Percentiles rank a stretch among this genome's conserved stretches.
phyloP scores from a whole-genome alignment of 106 monocot genomes.

The Apostasia ramifera region DNA sequence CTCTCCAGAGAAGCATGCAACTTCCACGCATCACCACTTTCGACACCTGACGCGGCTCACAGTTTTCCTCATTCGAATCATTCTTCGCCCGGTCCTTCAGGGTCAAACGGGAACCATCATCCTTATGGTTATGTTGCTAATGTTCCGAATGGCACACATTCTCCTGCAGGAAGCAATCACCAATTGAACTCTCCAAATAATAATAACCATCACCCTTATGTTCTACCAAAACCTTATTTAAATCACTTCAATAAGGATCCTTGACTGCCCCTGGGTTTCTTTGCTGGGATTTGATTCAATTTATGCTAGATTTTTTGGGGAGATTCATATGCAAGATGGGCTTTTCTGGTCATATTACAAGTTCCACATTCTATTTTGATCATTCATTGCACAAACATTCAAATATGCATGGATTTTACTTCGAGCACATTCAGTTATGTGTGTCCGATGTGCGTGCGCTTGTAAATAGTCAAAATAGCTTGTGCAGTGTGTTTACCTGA shows the following conservation, averaged over 20 bases:
- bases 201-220: slow-evolving; percentile 9
- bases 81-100: neutral
- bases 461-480: too few relatives aligned
- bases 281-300: too few relatives aligned
- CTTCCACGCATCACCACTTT: slow-evolving; percentile 13
- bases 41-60: slow-evolving; percentile 24
- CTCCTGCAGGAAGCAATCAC: slow-evolving; percentile 8
- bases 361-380: too few relatives aligned
- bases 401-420: too few relatives aligned
- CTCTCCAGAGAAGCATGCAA: slow-evolving; percentile 18
- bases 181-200: neutral
- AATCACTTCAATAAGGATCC: slow-evolving; percentile 7
- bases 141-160: slow-evolving; percentile 3
- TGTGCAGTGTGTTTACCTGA: too few relatives aligned
- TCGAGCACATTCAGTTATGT: too few relatives aligned
- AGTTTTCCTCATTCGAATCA: slow-evolving; percentile 18
- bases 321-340: too few relatives aligned
- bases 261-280: too few relatives aligned
- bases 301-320: too few relatives aligned
- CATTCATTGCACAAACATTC: too few relatives aligned
- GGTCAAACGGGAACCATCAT: neutral
- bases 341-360: too few relatives aligned
- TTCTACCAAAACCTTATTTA: slow-evolving; percentile 21
- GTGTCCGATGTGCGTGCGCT: too few relatives aligned
- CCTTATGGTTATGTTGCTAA: neutral